Evolutionary conservation across 495 filamentous ascomycete species (phyloP), one percentile per base, ranked within the genome.

Genomic region (Neurospora sp.): DNA sequence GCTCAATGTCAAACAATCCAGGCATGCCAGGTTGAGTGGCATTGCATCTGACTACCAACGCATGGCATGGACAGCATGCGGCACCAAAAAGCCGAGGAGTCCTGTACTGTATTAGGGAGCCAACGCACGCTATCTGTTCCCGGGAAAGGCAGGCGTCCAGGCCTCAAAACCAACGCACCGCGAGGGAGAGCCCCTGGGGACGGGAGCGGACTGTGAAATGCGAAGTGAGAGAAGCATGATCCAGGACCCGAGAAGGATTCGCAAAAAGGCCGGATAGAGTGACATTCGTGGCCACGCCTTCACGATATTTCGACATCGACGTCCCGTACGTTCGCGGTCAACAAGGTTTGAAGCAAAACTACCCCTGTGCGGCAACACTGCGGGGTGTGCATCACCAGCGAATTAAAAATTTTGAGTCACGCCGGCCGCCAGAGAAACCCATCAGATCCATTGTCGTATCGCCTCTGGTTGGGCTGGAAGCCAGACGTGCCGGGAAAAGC

Each of bases 391-490:
- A 14, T 65, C 27, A 65, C 27, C 53, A 35, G 53, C 53, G 53
- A 65, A 65, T 65, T 35, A 65, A 42, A 53, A 48, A 38, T 4
- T 9, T 76, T 76, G 74, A 76, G 65, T 74, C 74, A 73, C 71
- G 70, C 72, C 20, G 35, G 40, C 40, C 72, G 42, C 37, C 44
- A 40, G 38, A 73, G 53, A 65, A 65, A 35, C 27, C 8, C 71
- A 48, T 35, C 38, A 45, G 71, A 53, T 41, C 17, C 48, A 73
- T 72, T 69, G 73, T 73, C 68, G 71, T 61, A 75, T 73, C 20
- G 10, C 45, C 27, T 31, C 61, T 68, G 42, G 76, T 79, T 79
- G 77, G 77, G 77, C 76, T 78, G 77, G 69, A 74, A 75, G 45
- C 68, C 37, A 65, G 69, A 72, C 22, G 69, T 71, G 44, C 70